Percentiles rank a stretch among this genome's conserved stretches.
Conservation (phyloP, 768 basidiomycete genomes). For the Mycena leptocephala region DNA sequence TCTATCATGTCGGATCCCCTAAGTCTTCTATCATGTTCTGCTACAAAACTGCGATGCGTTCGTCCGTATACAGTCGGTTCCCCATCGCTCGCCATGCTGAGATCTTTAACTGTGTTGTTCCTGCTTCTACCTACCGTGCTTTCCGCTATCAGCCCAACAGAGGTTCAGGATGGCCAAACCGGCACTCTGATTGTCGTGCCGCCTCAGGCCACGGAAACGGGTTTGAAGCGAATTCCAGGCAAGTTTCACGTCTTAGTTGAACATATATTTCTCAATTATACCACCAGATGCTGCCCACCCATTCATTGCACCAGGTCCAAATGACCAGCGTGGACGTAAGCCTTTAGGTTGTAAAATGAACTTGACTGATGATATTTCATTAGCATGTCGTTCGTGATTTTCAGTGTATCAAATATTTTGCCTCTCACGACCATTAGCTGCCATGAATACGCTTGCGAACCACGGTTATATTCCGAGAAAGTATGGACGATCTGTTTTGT, state of each 20-base stretch:
- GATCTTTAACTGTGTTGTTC: no score
- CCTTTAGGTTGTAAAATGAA: background rate
- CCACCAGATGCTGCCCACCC: conserved; percentile 27
- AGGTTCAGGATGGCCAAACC: conserved; percentile 31
- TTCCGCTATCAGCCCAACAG: background rate
- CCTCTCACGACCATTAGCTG: conserved; percentile 23
- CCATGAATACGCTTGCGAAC: conserved; percentile 36
- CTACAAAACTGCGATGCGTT: no score
- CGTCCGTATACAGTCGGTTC: no score
- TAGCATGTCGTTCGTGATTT: conserved; percentile 31
- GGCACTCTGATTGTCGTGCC: conserved; percentile 25
- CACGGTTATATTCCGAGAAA: conserved; percentile 32
- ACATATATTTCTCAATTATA: background rate
- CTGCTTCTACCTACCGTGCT: conserved; percentile 6
- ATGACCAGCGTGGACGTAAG: conserved; percentile 36
- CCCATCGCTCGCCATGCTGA: no score
- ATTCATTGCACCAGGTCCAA: conserved; percentile 31
- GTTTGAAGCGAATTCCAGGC: conserved; percentile 30
- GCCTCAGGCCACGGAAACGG: conserved; percentile 28
- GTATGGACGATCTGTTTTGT: background rate
- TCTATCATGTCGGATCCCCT: no score
- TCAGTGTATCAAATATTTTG: no score
- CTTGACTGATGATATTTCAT: background rate
- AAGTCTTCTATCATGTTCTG: no score
- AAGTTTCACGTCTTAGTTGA: background rate